phyloP scores from a whole-genome alignment of 2,329 filamentous ascomycete species.

The Pseudogymnoascus sp. region DNA sequence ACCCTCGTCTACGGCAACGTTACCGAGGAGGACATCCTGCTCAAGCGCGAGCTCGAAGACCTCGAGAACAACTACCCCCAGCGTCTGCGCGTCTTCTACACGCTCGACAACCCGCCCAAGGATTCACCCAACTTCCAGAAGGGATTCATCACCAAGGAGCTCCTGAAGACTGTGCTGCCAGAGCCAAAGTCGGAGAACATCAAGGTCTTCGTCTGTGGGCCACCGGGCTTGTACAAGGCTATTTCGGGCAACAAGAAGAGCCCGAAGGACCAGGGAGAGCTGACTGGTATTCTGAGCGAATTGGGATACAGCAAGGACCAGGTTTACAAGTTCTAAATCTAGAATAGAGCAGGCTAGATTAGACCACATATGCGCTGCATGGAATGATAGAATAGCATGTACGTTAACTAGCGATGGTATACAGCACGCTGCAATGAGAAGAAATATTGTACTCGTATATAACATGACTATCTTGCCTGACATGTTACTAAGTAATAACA shows the following conservation, averaged over 20 bases:
- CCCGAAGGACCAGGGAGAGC: constrained; percentile 89
- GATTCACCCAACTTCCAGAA: constrained; percentile 62
- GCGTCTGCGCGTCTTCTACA: constrained; percentile 91
- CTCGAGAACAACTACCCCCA: constrained; percentile 94
- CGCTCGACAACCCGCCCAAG: constrained; percentile 76
- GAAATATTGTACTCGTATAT: not conserved
- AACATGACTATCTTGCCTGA: not conserved
- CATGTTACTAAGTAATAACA: not conserved
- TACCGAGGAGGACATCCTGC: constrained; percentile 78
- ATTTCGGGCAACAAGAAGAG: constrained; percentile 84
- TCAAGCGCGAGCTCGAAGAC: constrained; percentile 75
- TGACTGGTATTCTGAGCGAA: constrained; percentile 69
- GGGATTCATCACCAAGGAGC: constrained; percentile 80
- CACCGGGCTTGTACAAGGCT: constrained; percentile 86
- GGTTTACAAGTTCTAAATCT: constrained; percentile 81
- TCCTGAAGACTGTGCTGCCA: constrained; percentile 89
- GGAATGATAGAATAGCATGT: not conserved
- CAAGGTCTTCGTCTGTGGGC: constrained; percentile 95
- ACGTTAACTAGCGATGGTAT: not conserved
- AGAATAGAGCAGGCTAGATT: not conserved
- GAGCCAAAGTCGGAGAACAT: constrained; percentile 87
- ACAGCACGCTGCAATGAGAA: not conserved
- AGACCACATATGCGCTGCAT: not conserved
- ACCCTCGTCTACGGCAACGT: constrained; percentile 92
- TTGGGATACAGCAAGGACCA: constrained; percentile 80